Evolutionary conservation across 2,329 filamentous ascomycete genomes (phyloP).

Genomic region (Chaetomium strumarium): DNA sequence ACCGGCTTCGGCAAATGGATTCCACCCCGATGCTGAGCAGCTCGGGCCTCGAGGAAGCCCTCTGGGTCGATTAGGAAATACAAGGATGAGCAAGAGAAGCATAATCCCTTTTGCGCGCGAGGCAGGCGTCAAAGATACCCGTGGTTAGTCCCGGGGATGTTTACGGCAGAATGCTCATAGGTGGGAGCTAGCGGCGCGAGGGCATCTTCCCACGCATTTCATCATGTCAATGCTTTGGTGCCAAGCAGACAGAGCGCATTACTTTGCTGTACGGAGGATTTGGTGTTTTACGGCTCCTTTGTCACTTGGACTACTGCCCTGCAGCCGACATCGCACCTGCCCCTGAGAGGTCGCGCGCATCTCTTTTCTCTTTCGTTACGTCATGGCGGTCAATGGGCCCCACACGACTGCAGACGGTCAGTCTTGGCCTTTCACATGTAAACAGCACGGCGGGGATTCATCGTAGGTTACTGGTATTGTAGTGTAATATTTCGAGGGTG

Average conservation of each 20-base stretch:
- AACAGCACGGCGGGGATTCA: no score
- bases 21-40: background rate
- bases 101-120: background rate
- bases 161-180: background rate
- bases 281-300: no score
- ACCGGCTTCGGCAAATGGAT: background rate
- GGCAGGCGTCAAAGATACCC: slow-evolving; percentile 7
- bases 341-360: no score
- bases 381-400: no score
- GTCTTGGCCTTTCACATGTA: no score
- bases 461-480: no score
- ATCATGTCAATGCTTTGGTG: background rate
- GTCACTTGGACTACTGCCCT: no score
- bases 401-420: no score
- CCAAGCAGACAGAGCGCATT: background rate
- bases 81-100: background rate
- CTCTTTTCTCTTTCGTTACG: no score
- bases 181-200: background rate
- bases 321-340: no score
- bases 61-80: background rate
- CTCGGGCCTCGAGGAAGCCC: background rate
- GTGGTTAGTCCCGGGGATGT: background rate
- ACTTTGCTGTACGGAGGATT: background rate
- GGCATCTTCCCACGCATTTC: background rate
- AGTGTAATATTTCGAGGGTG: no score